phyloP scores from a whole-genome alignment of 164 flowering plant genomes.

The Santalum album region DNA sequence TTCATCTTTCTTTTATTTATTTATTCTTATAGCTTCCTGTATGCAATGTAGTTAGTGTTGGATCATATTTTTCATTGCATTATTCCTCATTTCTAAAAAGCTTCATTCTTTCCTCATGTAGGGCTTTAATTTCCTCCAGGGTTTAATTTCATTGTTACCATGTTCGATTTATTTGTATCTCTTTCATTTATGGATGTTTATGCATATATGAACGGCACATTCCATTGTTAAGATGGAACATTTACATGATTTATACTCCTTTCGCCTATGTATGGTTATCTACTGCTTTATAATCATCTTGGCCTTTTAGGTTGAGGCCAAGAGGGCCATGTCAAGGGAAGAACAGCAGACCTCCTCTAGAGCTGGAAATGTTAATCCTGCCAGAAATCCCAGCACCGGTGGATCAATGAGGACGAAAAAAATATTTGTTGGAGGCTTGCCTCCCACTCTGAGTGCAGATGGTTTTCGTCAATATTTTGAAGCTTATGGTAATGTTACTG shows the following conservation, averaged over 20 bases:
- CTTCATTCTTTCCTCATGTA: no score
- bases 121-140: no score
- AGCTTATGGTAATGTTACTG: slow-evolving; percentile 63
- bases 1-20: no score
- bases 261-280: neutral
- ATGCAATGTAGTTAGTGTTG: no score
- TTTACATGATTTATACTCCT: neutral
- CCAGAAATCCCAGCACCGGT: slow-evolving; percentile 36
- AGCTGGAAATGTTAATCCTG: slow-evolving; percentile 35
- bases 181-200: no score
- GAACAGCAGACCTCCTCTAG: slow-evolving; percentile 54
- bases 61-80: no score
- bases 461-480: slow-evolving; percentile 75
- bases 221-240: no score
- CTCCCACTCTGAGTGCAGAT: slow-evolving; percentile 64
- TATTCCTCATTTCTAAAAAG: no score
- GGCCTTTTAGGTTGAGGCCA: slow-evolving; percentile 63
- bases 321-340: slow-evolving; percentile 75
- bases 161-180: no score
- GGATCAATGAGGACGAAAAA: slow-evolving; percentile 55
- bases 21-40: no score
- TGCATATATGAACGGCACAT: no score
- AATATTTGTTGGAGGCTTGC: slow-evolving; percentile 87
- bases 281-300: neutral
- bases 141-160: no score